Evolutionary conservation across 2,329 filamentous ascomycete genomes (phyloP).

Genomic region (Colletotrichum endophyticum): DNA sequence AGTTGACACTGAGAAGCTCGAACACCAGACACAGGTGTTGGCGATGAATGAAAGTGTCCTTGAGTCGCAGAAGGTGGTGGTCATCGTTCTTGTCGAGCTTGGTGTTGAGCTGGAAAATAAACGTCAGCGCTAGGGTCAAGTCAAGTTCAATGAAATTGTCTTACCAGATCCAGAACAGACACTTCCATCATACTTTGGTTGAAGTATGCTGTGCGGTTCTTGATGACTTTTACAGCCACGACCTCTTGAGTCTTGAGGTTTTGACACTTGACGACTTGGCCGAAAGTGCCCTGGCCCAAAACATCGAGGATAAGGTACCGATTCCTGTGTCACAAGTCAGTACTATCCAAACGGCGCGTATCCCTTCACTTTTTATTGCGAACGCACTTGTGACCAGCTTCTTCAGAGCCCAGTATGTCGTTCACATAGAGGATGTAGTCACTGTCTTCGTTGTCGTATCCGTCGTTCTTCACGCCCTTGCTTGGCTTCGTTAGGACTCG

Average conservation of each 20-base stretch:
- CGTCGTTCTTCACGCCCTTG: conserved; percentile 98
- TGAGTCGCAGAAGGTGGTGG: conserved; percentile 90
- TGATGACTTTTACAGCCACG: conserved; percentile 98
- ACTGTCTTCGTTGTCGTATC: conserved; percentile 98
- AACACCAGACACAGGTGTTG: conserved; percentile 98
- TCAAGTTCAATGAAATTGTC: conserved; percentile 27
- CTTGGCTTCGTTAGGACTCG: conserved; percentile 97
- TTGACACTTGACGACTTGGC: conserved; percentile 98
- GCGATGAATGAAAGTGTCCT: conserved; percentile 97
- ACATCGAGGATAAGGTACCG: conserved; percentile 97
- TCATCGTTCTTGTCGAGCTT: conserved; percentile 99
- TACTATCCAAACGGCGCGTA: not conserved
- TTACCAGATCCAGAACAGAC: conserved; percentile 90
- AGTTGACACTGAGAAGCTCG: conserved; percentile 93
- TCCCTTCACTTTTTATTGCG: not conserved
- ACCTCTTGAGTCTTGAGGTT: conserved; percentile 98
- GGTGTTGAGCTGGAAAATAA: conserved; percentile 76
- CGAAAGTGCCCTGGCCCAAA: conserved; percentile 95
- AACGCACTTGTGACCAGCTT: conserved; percentile 92
- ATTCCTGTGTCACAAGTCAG: conserved; percentile 61
- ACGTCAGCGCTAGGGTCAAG: not conserved
- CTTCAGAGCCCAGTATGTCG: conserved; percentile 96
- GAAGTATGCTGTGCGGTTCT: conserved; percentile 98
- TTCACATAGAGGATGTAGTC: conserved; percentile 99
- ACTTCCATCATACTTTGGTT: conserved; percentile 99